phyloP scores from a whole-genome alignment of 345 rosid genomes.

The Geranium rotundifolium region DNA sequence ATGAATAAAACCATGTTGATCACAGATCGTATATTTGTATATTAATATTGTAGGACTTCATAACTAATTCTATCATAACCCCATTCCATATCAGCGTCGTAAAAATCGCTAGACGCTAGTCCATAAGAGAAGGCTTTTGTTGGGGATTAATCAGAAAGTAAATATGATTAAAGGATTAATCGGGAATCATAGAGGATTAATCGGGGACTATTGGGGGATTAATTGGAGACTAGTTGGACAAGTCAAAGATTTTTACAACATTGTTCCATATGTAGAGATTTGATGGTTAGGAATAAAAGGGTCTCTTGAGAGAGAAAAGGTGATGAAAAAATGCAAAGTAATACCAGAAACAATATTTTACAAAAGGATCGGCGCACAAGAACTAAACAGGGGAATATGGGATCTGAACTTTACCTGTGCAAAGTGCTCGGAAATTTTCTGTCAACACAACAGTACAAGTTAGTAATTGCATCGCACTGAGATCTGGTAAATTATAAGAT shows the following conservation, averaged over 20 bases:
- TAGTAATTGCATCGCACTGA: conserved; percentile 2
- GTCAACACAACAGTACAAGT: conserved; percentile 21
- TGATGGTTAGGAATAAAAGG: background rate
- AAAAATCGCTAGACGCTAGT: too few species aligned
- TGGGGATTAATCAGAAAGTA: too few species aligned
- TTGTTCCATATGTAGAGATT: background rate
- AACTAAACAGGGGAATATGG: background rate
- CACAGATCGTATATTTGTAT: background rate
- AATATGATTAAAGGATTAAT: too few species aligned
- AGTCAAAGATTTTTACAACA: background rate
- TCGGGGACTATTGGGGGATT: too few species aligned
- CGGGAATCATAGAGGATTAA: too few species aligned
- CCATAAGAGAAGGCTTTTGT: too few species aligned
- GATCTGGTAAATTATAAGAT: background rate
- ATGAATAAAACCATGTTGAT: background rate
- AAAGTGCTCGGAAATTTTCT: conserved; percentile 96
- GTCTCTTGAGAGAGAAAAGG: background rate
- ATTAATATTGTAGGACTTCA: background rate
- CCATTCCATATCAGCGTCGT: background rate
- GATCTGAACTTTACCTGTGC: conserved; percentile 53
- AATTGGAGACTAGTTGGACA: too few species aligned
- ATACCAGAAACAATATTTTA: background rate
- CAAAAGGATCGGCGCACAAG: background rate
- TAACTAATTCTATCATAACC: background rate
- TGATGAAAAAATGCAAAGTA: background rate